Evolutionary conservation across 495 filamentous ascomycete species (phyloP), one percentile per base, ranked within the genome.

Genomic region (Trichoderma asperelloides): DNA sequence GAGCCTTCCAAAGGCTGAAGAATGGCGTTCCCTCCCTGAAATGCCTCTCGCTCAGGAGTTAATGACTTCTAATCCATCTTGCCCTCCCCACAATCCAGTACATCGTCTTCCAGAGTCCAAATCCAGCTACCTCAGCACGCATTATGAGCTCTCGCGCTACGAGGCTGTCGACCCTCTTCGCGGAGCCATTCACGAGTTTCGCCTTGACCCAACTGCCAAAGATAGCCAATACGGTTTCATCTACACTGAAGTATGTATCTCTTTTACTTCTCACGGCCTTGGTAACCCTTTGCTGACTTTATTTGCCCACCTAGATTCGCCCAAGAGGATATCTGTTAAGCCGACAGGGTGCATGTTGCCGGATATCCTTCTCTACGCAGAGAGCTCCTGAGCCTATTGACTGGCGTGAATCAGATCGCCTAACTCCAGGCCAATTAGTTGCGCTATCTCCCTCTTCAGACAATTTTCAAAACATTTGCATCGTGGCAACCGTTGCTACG

Each of bases 331-430:
- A 91, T 27, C 84, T 87, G 0, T 86, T 91, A 71, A 78, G 88
- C 1, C 75, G 74, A 8, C 76, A 82, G 21, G 92, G 91, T 0
- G 79, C 91, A 13, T 87, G 88, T 21, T 82, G 83, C 47, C 85
- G 88, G 40, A 75, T 95, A 16, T 84, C 83, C 16, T 96, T 97
- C 72, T 92, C 90, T 0, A 84, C 89, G 0, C 74, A 78, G 47
- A 82, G 89, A 45, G 84, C 88, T 0, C 83, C 79, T 6, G 91
- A 88, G 69, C 82, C 78, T n/a, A 87, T 97, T 41, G 79, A 84
- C 0, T 97, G 93, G 93, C 78, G 85, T 27, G 86, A 92, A 64
- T 91, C 89, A 0, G 89, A 87, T 65, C 85, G 93, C 0, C 80
- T 96, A 11, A 81, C 87, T 3, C 78, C 86, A 0, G 92, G 92